phyloP scores from a whole-genome alignment of 2,329 filamentous ascomycete genomes.

The Tolypocladium sp. region DNA sequence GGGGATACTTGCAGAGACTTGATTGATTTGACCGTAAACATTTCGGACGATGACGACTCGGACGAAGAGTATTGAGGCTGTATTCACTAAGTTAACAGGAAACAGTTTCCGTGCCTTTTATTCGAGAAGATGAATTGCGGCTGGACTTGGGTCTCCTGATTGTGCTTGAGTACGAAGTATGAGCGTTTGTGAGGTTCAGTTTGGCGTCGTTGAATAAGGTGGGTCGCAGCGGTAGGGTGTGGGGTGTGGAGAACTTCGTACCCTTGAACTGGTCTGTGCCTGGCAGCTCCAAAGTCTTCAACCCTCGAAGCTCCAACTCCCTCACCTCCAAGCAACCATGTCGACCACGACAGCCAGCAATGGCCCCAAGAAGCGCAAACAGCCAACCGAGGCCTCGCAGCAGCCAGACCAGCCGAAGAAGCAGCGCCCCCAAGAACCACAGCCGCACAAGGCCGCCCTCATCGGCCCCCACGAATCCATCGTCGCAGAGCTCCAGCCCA shows the following conservation, averaged over 20 bases:
- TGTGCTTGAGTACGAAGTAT: no score
- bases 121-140: no score
- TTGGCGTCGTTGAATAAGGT: background rate
- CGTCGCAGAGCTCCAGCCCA: constrained; percentile 31
- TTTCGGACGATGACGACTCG: no score
- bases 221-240: background rate
- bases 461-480: constrained; percentile 30
- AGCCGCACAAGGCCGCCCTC: constrained; percentile 11
- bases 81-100: no score
- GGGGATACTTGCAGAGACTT: no score
- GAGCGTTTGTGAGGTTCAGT: no score
- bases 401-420: constrained; percentile 3
- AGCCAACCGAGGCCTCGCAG: background rate
- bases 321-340: background rate
- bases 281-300: background rate
- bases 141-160: no score
- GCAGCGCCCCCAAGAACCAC: constrained; percentile 1
- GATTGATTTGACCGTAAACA: no score
- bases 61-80: no score
- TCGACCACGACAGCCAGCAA: constrained; percentile 1
- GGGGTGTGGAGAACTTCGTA: background rate
- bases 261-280: background rate
- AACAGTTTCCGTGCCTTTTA: no score
- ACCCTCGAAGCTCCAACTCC: background rate
- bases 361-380: constrained; percentile 5